A percentile compares a stretch with the other conserved stretches of the same genome.
phyloP scores from a whole-genome alignment of 345 rosid genomes.

The Moricandia arvensis region DNA sequence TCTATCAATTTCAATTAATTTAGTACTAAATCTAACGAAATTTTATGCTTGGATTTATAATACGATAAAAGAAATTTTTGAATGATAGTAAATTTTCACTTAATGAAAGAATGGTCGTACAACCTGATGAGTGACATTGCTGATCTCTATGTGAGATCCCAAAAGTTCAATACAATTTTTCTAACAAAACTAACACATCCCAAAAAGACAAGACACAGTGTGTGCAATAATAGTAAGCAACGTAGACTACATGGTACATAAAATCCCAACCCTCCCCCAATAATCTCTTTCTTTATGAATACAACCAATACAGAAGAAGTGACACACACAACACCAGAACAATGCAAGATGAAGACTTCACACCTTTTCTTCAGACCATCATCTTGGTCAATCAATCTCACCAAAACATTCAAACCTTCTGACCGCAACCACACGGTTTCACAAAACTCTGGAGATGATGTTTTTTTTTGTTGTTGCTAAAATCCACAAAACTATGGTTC shows the following conservation, averaged over 20 bases:
- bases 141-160: conserved; percentile 33
- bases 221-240: neutral
- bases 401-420: neutral
- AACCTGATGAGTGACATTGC: conserved; percentile 25
- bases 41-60: neutral
- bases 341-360: neutral
- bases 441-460: conserved; percentile 20
- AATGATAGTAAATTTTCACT: neutral
- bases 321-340: neutral
- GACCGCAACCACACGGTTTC: conserved; percentile 31
- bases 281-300: too few species aligned
- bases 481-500: conserved; percentile 28
- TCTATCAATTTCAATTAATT: neutral
- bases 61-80: too few species aligned
- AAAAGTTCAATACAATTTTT: conserved; percentile 13
- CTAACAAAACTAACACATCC: conserved; percentile 7
- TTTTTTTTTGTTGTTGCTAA: neutral
- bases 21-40: neutral
- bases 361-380: too few species aligned
- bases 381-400: too few species aligned
- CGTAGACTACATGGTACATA: neutral
- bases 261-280: neutral
- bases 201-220: conserved; percentile 4
- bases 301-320: neutral
- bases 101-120: conserved; percentile 37